Conservation (phyloP, 768 basidiomycete species). For the Exsudoporus frostii region DNA sequence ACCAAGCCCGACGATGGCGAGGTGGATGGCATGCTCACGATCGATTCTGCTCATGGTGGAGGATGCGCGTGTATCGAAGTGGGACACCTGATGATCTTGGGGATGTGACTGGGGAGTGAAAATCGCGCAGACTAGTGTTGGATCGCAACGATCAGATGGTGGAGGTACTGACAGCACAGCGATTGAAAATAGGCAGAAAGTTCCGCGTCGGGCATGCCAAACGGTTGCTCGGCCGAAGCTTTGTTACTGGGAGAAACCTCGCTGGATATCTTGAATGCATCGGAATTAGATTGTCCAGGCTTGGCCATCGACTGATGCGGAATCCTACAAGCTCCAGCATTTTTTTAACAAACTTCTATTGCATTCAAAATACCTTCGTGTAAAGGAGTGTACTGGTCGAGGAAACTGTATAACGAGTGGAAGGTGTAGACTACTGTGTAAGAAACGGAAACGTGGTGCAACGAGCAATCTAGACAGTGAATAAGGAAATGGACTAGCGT, state of each 20-base stretch:
- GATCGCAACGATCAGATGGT: conserved; percentile 15
- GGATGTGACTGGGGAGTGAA: neutral
- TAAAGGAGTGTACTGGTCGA: conserved; percentile 28
- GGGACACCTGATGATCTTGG: neutral
- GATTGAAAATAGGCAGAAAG: neutral
- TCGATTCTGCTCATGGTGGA: conserved; percentile 13
- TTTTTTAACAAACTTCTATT: conserved; percentile 23
- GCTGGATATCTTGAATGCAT: conserved; percentile 1
- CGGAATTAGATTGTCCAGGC: neutral
- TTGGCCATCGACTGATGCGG: too few species aligned
- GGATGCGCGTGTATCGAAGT: conserved; percentile 1
- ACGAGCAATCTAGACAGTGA: conserved; percentile 22
- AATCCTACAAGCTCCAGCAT: neutral
- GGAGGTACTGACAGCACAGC: conserved; percentile 1
- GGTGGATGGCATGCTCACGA: conserved; percentile 36
- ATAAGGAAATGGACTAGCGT: conserved; percentile 15
- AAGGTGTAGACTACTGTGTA: conserved; percentile 21
- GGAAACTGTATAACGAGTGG: conserved; percentile 24
- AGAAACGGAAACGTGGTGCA: conserved; percentile 11
- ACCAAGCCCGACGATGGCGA: conserved; percentile 88
- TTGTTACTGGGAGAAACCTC: neutral
- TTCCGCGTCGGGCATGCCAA: neutral
- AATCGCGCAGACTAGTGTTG: neutral
- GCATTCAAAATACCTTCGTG: conserved; percentile 18
- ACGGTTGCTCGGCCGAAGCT: conserved; percentile 10